A percentile compares a stretch with the other conserved stretches of the same genome.
phyloP scores from a whole-genome alignment of 306 rosid genomes.

The Cicer yamashitae region DNA sequence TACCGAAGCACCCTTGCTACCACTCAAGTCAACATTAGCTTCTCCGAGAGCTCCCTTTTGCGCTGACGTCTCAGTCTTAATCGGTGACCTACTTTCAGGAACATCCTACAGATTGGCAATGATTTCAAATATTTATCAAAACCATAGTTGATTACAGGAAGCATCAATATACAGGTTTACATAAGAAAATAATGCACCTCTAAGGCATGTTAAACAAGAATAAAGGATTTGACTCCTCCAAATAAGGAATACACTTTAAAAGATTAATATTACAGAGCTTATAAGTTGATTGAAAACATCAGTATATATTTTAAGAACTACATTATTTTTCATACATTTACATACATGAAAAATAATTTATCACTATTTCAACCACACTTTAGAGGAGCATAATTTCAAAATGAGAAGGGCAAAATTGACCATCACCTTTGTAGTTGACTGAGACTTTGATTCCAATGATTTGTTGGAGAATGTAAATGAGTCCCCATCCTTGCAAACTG shows the following conservation, averaged over 20 bases:
- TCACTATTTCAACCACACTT: neutral
- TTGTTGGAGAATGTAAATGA: slow-evolving; percentile 77
- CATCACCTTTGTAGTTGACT: slow-evolving; percentile 65
- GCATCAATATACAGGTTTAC: neutral
- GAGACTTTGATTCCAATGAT: slow-evolving; percentile 72
- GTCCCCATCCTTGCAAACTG: slow-evolving; percentile 90
- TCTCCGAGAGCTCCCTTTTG: slow-evolving; percentile 53
- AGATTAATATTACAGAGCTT: neutral
- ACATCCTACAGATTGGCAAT: slow-evolving; percentile 61
- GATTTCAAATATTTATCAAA: slow-evolving; percentile 20
- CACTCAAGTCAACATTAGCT: slow-evolving; percentile 54
- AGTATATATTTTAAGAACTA: neutral
- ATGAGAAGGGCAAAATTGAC: slow-evolving; percentile 11
- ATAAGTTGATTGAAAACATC: neutral
- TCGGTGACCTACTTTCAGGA: slow-evolving; percentile 60
- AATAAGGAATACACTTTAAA: neutral
- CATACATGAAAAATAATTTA: neutral
- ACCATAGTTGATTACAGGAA: neutral
- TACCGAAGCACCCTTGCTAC: slow-evolving; percentile 56
- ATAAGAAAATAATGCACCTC: slow-evolving; percentile 31
- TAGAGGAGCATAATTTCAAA: neutral
- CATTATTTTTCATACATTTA: neutral
- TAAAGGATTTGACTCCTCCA: neutral
- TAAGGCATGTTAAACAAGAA: slow-evolving; percentile 18
- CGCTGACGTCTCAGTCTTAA: slow-evolving; percentile 48